A percentile compares a stretch with the other conserved stretches of the same genome.
phyloP scores from a whole-genome alignment of 1,284 basidiomycete species.

The Papiliotrema fonsecae region DNA sequence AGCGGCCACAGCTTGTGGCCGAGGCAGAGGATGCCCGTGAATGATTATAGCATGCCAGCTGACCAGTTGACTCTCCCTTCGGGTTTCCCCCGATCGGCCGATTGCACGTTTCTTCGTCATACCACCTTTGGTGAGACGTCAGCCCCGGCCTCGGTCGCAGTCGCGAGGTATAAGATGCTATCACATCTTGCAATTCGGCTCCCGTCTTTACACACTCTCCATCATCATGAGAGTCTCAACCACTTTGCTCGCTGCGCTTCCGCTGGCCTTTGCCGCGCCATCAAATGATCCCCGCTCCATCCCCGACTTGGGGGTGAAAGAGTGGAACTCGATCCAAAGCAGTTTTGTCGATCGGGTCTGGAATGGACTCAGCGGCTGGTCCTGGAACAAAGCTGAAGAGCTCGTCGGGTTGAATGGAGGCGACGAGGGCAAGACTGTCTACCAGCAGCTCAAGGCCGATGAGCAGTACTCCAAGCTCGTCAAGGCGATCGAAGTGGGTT shows the following conservation, averaged over 20 bases:
- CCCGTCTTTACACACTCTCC: background rate
- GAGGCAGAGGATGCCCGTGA: no score
- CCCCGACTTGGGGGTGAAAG: constrained; percentile 29
- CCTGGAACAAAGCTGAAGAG: constrained; percentile 29
- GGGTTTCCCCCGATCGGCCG: no score
- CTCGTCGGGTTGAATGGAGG: constrained; percentile 21
- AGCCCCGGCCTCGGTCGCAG: no score
- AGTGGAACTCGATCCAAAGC: constrained; percentile 36
- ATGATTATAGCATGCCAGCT: no score
- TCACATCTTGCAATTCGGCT: background rate
- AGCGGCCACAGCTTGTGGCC: no score
- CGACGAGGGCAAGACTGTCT: constrained; percentile 40
- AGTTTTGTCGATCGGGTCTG: constrained; percentile 22
- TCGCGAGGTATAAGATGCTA: no score
- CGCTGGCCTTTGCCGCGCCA: constrained; percentile 12
- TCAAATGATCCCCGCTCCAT: constrained; percentile 6
- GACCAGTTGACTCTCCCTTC: no score
- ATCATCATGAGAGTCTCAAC: constrained; percentile 8
- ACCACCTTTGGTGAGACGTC: no score
- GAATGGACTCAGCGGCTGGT: constrained; percentile 20
- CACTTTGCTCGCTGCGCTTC: constrained; percentile 13
- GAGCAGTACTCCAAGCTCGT: constrained; percentile 43
- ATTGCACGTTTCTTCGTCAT: no score
- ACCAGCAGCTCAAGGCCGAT: constrained; percentile 42
- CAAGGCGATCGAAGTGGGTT: constrained; percentile 44